Base-by-base conservation (phyloP, 768 basidiomycete species). In the Sporobolomyces roseus region DNA sequence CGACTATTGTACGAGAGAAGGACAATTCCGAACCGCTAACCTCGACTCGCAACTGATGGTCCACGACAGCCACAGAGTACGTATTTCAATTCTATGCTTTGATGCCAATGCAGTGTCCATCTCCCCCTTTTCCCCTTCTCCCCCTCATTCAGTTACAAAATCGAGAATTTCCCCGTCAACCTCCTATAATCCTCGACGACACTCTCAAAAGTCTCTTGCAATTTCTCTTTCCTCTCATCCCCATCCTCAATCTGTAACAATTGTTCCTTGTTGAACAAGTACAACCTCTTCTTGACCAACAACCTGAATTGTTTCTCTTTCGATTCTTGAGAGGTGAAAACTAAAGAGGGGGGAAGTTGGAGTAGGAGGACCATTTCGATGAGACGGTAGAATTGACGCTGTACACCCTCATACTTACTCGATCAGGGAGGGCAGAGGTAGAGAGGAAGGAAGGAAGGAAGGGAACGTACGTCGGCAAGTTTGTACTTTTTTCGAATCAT, bases 301-400 rank as follows among this genome's bases (percentile, higher is more conserved):
- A 99, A 78, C 60, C 94, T 83, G 78, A 88, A 96, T 14, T 88
- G 86, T 82, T 78, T 30, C 82, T 25, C 29, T 49, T 51, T 1
- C 59, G 61, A 61, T 41, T 29, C 46, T 52, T 41, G 9, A 9
- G 38, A 9, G 17, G 45, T 36, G 61, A 66, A 67, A n/a, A 48
- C 23, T 38, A 85, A 30, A 33, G 36, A 41, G 23, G 36, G 16
- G 21, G 27, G 16, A 17, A 60, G 45, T 33, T 60, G 84, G 61
- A 85, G 77, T 70, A 93, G 82, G 58, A 90, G 84, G 30, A 96
- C 81, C 90, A 96, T 96, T 79, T 99, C 96, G 45, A 90, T 80
- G 29, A 98, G 83, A 35, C 96, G 85, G 50, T 89, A 83, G 79
- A 94, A 99, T 83, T 99, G 96, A 52, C 96, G 87, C 92, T 96